Percentiles rank a stretch among this genome's conserved stretches.
These are phyloP conservation scores for Fusarium xylarioides DNA, from an alignment of 2,329 filamentous ascomycete genomes.

Conservation along the genomic window DNA sequence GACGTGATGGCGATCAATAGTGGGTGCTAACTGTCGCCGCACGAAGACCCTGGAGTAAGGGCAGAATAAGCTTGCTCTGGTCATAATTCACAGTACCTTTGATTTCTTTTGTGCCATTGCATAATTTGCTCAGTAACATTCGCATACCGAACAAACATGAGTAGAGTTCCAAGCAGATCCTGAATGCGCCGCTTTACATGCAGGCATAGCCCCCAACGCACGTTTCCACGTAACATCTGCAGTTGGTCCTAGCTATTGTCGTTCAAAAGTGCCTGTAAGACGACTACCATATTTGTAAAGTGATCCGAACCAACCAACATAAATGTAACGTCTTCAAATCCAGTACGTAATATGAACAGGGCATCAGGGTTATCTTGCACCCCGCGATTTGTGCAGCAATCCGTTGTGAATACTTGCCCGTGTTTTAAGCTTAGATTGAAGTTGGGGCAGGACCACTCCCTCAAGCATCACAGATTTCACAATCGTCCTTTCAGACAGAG, in stretches of 20 bases:
- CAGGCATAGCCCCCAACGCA: background rate
- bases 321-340: background rate
- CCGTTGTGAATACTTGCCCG: background rate
- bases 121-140: background rate
- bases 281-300: background rate
- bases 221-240: background rate
- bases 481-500: too few species aligned
- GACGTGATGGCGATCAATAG: background rate
- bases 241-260: rapidly evolving
- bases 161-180: background rate
- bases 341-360: background rate
- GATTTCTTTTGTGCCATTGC: background rate
- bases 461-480: background rate
- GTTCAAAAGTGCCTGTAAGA: background rate
- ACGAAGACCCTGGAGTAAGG: background rate
- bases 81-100: background rate
- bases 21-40: background rate
- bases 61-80: background rate
- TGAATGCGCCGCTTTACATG: background rate
- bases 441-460: background rate
- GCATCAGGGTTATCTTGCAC: background rate
- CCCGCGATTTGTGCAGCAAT: background rate
- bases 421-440: background rate
- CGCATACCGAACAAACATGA: rapidly evolving
- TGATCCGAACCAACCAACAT: background rate